phyloP scores from a whole-genome alignment of 2,329 filamentous ascomycete genomes.

The Didymella exigua region DNA sequence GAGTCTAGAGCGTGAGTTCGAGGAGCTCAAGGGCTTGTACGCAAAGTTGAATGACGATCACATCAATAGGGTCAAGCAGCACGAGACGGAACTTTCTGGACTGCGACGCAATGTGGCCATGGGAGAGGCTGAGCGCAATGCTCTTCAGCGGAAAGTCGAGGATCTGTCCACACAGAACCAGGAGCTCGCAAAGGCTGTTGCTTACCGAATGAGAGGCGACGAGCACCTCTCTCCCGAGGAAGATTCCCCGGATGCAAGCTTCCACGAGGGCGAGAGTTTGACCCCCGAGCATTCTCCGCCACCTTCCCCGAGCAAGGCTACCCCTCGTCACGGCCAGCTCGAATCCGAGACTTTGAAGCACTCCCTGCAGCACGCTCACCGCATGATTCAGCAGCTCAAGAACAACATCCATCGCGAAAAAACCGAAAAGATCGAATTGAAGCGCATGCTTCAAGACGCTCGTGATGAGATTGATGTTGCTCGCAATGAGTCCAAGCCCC shows the following conservation, averaged over 20 bases:
- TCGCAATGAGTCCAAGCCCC: constrained; percentile 56
- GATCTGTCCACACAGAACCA: constrained; percentile 88
- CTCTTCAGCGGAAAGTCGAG: constrained; percentile 82
- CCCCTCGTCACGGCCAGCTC: constrained; percentile 87
- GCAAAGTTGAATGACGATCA: constrained; percentile 83
- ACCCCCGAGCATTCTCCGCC: constrained; percentile 92
- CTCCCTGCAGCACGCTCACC: constrained; percentile 89
- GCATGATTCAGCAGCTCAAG: constrained; percentile 94
- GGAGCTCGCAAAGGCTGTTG: constrained; percentile 84
- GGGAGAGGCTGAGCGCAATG: constrained; percentile 77
- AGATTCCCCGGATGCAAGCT: constrained; percentile 42
- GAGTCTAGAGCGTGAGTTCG: constrained; percentile 79
- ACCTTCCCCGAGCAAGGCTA: constrained; percentile 86
- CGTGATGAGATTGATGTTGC: constrained; percentile 85
- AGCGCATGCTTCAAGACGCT: constrained; percentile 92
- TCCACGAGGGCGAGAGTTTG: constrained; percentile 63
- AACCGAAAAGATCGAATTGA: constrained; percentile 96
- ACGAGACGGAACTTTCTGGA: constrained; percentile 85
- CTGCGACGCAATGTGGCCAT: constrained; percentile 79
- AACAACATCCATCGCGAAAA: constrained; percentile 96
- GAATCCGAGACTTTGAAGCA: constrained; percentile 95
- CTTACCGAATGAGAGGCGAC: constrained; percentile 70
- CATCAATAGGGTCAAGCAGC: constrained; percentile 74
- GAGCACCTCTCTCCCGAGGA: constrained; percentile 68
- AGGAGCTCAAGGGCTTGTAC: constrained; percentile 83